Evolutionary conservation across 768 basidiomycete species (phyloP), one percentile per base, ranked within the genome.

Genomic region (Paxillus ammoniavirescens): DNA sequence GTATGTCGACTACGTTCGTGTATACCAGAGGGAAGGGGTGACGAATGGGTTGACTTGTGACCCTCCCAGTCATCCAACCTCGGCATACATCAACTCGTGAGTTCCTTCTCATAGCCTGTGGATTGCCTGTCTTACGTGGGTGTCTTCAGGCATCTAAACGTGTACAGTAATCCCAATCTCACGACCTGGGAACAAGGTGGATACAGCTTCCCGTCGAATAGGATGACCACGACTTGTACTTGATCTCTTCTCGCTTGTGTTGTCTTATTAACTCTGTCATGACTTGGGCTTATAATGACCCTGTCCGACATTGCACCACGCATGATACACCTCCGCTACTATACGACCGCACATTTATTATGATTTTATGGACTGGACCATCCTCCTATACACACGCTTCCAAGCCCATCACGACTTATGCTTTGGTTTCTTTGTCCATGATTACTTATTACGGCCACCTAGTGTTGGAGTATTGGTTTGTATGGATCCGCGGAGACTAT

Each of bases 1-100:
- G 89, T 82, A 81, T 55, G 72, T 98, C 58, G 96, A 98, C 69
- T 98, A 97, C 61, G 81, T 99, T 21, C 84, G 93, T 36, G 79
- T 95, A 48, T 92, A 93, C 61, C 94, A 97, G 73, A 82, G 87
- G 35, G 66, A 82, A 18, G 93, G 87, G 8, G 65, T 82, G n/a
- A 65, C 82, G 58, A 76, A 86, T 50, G 86, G 81, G 9, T 61
- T 92, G 35, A 86, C 87, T 1, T 99, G 96, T 68, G 78, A 91
- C 67, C 96, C 96, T 8, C 72, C 82, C 2, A 77, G 75, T 44
- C 75, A 81, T 53, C 96, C 96, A 0, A 99, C 96, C 2, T 67
- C 82, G 15, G 72, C 84, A 52, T 99, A 98, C 65, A 92, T 92
- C 59, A 73, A 79, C 37, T 74, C 70, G 89, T 86, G 60, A 36